Base-by-base conservation (phyloP, 1,284 basidiomycete genomes). In the Malassezia obtusa region DNA sequence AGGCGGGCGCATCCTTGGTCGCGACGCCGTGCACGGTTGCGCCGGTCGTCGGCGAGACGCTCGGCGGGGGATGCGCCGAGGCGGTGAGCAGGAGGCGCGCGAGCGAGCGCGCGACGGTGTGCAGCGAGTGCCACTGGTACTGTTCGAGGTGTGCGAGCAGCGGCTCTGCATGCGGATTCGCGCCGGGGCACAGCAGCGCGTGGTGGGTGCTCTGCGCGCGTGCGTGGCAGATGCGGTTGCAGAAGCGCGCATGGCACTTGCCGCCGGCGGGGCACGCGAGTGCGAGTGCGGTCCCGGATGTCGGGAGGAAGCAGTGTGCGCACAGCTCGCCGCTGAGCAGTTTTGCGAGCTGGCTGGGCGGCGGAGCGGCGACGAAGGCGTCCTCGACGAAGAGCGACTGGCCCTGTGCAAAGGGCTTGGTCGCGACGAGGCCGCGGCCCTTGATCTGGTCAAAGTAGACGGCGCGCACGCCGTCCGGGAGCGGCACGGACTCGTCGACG, bases 361-460 rank as follows among this genome's bases (percentile, higher is more conserved):
- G 67, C 3, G 65, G 64, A 1, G 64, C 62, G 2, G 66, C 38
- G 10, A 78, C 63, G 67, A 76, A 78, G 1, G 78, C 77, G 17
- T 77, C 75, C 69, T 91, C 88, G 56, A 83, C 84, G 85, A 88
- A 91, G 5, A 91, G 67, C 9, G 82, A 76, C 59, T 89, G 85
- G 0, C 84, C 86, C 62, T 82, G 79, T 11, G 76, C 74, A 52
- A 90, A 83, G 43, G 79, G 77, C 49, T 81, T 79, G 24, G 76
- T 80, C 1, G 86, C 85, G 0, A 90, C 80, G 26, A 91, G 77
- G 0, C 89, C 89, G 65, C 91, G 90, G 9, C 88, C 88, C 67
- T 85, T 88, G 57, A 78, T 76, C 49, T 79, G 77, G 45, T 82
- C 78, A 67, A 88, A 89, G 75, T 83, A 80, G 64, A 79, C 79